Evolutionary conservation across 164 flowering plant species (phyloP).

Genomic region (Aristolochia californica): DNA sequence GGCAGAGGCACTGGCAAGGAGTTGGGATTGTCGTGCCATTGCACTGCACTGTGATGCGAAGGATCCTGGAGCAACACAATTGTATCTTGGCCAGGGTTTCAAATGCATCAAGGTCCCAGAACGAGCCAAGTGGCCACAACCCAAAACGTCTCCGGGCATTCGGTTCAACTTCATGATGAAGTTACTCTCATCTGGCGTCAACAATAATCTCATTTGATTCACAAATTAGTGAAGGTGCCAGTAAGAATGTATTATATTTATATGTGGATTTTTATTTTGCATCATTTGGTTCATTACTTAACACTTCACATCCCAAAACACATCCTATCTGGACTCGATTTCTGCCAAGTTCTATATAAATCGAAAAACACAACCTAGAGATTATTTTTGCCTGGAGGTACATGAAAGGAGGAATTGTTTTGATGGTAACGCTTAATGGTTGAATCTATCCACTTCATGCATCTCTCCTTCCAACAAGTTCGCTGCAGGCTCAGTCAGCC

Average conservation of each 20-base stretch:
- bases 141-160: slow-evolving; percentile 58
- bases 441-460: no score
- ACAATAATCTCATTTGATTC: background rate
- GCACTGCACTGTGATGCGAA: slow-evolving; percentile 77
- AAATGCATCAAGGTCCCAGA: slow-evolving; percentile 72
- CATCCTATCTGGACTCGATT: no score
- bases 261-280: no score
- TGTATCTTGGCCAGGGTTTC: slow-evolving; percentile 75
- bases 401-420: no score
- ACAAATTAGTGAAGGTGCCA: background rate
- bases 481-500: no score
- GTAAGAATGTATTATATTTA: background rate
- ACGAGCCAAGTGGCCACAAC: slow-evolving; percentile 91
- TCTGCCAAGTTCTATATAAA: no score
- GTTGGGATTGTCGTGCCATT: slow-evolving; percentile 85
- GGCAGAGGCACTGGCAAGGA: slow-evolving; percentile 73
- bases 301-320: no score
- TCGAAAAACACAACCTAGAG: no score
- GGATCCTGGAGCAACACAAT: slow-evolving; percentile 59
- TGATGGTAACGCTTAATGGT: no score
- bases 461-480: no score
- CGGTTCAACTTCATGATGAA: slow-evolving; percentile 91
- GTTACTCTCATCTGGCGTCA: slow-evolving; percentile 33
- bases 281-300: no score
- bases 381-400: no score